Evolutionary conservation across 116 monocot species (phyloP).

Genomic region (Phalaenopsis hybrid): DNA sequence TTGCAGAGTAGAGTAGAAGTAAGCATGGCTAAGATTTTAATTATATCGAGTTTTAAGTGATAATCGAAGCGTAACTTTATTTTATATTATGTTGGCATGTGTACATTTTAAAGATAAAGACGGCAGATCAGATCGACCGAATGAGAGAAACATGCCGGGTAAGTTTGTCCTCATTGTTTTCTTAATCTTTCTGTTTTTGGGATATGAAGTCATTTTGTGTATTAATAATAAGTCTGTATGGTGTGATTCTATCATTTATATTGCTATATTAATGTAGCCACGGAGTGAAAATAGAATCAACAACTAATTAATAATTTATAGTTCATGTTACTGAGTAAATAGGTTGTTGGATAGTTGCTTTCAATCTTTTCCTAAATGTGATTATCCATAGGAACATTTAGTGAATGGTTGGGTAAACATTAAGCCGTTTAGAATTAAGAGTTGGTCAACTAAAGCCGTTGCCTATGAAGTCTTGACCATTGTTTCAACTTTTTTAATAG

Average conservation of each 20-base stretch:
- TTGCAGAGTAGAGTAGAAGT: constrained; percentile 90
- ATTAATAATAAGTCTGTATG: background rate
- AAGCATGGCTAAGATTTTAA: background rate
- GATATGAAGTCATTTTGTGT: background rate
- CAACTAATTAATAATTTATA: background rate
- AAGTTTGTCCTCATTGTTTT: constrained; percentile 23
- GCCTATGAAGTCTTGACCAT: too few relatives aligned
- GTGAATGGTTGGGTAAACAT: background rate
- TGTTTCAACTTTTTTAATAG: too few relatives aligned
- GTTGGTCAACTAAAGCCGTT: too few relatives aligned
- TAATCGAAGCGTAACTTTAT: background rate
- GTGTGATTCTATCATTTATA: background rate
- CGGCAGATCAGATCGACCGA: constrained; percentile 76
- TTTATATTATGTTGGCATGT: background rate
- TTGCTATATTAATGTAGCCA: background rate
- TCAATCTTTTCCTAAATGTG: background rate
- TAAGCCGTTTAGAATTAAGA: too few relatives aligned
- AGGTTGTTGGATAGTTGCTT: background rate
- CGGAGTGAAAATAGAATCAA: background rate
- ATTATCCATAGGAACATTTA: background rate
- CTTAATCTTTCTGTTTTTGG: background rate
- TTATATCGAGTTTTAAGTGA: background rate
- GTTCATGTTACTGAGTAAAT: background rate
- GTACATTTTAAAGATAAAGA: constrained; percentile 61
- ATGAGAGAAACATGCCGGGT: constrained; percentile 98